Percentiles rank a stretch among this genome's conserved stretches.
Evolutionary conservation across 2,329 filamentous ascomycete species (phyloP).

Genomic region (Didymella lethalis): DNA sequence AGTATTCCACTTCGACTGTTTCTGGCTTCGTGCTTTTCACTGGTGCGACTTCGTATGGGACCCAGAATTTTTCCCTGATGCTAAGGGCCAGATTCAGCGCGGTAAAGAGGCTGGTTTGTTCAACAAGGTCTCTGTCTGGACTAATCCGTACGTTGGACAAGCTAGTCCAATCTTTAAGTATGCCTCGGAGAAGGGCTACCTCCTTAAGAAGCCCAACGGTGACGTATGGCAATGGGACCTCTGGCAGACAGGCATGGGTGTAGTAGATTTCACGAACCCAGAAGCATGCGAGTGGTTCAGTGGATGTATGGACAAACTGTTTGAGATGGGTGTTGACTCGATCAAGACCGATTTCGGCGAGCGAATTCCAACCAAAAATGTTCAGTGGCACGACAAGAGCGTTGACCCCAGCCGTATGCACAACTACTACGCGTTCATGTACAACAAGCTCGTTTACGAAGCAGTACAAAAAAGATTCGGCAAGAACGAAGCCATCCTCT

Average conservation of each 20-base stretch:
- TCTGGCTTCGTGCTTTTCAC: conserved; percentile 78
- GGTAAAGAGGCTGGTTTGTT: conserved; percentile 68
- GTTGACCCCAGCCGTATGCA: conserved; percentile 74
- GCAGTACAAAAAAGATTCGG: conserved; percentile 64
- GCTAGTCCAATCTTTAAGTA: conserved; percentile 71
- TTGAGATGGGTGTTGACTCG: conserved; percentile 73
- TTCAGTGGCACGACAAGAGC: conserved; percentile 68
- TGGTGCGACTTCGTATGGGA: conserved; percentile 81
- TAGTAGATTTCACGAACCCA: conserved; percentile 78
- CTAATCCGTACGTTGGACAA: conserved; percentile 77
- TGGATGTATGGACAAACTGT: conserved; percentile 67
- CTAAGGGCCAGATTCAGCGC: conserved; percentile 68
- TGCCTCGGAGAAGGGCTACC: conserved; percentile 71
- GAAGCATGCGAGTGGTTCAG: conserved; percentile 71
- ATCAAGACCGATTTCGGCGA: conserved; percentile 82
- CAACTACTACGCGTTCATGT: conserved; percentile 78
- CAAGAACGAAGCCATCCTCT: conserved; percentile 66
- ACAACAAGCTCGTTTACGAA: conserved; percentile 75
- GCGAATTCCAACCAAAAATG: conserved; percentile 70
- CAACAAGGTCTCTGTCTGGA: conserved; percentile 75
- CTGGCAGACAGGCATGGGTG: conserved; percentile 79
- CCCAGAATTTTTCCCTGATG: conserved; percentile 72
- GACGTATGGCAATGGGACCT: conserved; percentile 79
- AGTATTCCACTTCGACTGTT: conserved; percentile 80
- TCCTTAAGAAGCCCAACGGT: conserved; percentile 72